These are phyloP conservation scores for Vitis hybrid DNA, from an alignment of 177 flowering plant genomes.

Conservation along the genomic window DNA sequence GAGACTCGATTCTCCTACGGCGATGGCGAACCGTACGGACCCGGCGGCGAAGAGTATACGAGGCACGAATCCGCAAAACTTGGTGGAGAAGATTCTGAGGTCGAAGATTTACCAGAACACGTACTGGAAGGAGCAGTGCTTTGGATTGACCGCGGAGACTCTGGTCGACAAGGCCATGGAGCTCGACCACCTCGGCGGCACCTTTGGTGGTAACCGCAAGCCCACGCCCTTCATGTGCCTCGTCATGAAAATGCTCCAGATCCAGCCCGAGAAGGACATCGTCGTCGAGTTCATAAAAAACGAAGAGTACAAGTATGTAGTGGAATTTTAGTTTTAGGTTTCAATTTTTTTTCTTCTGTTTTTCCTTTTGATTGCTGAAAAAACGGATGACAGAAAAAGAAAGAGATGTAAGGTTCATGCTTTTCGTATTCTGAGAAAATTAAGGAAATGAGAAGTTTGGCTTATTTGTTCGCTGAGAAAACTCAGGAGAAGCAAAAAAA, in stretches of 20 bases:
- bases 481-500: too few species aligned
- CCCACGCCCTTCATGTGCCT: slow-evolving; percentile 96
- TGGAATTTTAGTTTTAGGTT: too few species aligned
- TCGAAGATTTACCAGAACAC: slow-evolving; percentile 88
- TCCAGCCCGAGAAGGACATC: slow-evolving; percentile 98
- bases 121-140: slow-evolving; percentile 99
- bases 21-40: slow-evolving; percentile 97
- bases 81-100: slow-evolving; percentile 89
- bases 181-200: slow-evolving; percentile 90
- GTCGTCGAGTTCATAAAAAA: slow-evolving; percentile 96
- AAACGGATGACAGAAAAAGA: too few species aligned
- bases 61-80: slow-evolving; percentile 94
- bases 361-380: background rate
- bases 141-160: slow-evolving; percentile 95
- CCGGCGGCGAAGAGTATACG: slow-evolving; percentile 84
- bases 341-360: background rate
- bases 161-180: slow-evolving; percentile 99
- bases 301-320: slow-evolving; percentile 83
- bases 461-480: too few species aligned
- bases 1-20: too few species aligned
- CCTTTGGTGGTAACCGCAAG: slow-evolving; percentile 82
- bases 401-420: background rate
- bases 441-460: too few species aligned
- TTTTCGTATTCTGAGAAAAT: background rate
- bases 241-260: slow-evolving; percentile 95